Base-by-base conservation (phyloP, 768 basidiomycete genomes). In the Pholiota molesta region DNA sequence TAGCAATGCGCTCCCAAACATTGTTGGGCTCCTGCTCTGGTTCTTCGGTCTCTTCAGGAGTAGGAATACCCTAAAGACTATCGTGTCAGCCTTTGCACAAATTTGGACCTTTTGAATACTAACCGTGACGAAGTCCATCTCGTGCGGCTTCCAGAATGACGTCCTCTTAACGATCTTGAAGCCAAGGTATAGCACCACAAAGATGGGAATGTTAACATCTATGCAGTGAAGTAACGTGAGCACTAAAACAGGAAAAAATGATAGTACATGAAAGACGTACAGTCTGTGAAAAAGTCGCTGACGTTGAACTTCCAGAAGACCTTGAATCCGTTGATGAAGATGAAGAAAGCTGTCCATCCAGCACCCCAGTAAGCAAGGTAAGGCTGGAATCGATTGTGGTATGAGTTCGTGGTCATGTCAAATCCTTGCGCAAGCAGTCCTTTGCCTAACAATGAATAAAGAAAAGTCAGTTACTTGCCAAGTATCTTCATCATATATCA, bases 61-160 rank as follows among this genome's bases (percentile, higher is more conserved):
- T 81, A 2, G 90, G 90, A 60, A 91, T 87, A 57, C 88, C 84
- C 85, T 88, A 63, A 13, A 49, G 19, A 2, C 6, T 16, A 8
- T 55, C 17, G 26, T 35, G 33, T 31, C 28, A 51, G 26, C 62
- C n/a, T 57, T 47, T 35, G 51, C 58, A 55, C 21, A 19, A 16
- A 9, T 9, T n/a, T 59, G 4, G 10, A n/a, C n/a, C n/a, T n/a
- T n/a, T 49, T 14, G 57, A n/a, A 3, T 57, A 72, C 83, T 57
- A 60, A 86, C 87, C 37, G 89, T 88, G 61, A 85, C 82, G 62
- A 91, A 88, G 71, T 91, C 90, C 83, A 90, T 88, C 65, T 91
- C 85, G 23, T 78, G 60, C 2, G 84, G 78, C 61, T 79, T 82
- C 87, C 87, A 88, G 45, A 81, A 65, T 54, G 67, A 73, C 17